Evolutionary conservation across 345 rosid genomes (phyloP).

Genomic region (Rhodamnia argentea): DNA sequence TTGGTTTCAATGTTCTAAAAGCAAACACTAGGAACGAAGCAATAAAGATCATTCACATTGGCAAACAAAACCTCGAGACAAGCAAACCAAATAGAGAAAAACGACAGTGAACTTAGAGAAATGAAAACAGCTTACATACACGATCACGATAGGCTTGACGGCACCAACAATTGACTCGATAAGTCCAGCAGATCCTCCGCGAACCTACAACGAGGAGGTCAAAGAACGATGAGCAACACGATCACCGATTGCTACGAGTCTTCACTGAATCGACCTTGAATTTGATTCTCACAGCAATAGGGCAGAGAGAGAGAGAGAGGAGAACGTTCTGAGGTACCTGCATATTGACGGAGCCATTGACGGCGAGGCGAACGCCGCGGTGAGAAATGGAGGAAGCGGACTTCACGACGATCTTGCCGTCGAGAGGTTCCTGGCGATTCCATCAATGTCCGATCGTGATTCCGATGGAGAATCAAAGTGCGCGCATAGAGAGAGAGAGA

Average conservation of each 20-base stretch:
- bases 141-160: conserved; percentile 58
- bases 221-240: neutral
- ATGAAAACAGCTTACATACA: conserved; percentile 22
- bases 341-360: conserved; percentile 63
- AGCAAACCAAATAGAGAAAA: neutral
- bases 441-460: neutral
- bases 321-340: conserved; percentile 32
- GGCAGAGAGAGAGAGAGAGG: neutral
- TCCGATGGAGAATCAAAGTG: neutral
- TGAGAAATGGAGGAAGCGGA: conserved; percentile 66
- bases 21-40: neutral
- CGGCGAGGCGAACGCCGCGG: conserved; percentile 53
- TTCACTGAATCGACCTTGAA: neutral
- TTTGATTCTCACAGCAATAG: neutral
- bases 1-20: neutral
- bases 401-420: conserved; percentile 63
- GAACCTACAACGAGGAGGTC: conserved; percentile 29
- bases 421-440: conserved; percentile 46
- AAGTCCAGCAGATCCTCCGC: conserved; percentile 89
- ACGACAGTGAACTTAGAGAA: neutral
- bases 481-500: neutral
- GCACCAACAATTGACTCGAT: conserved; percentile 76
- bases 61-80: neutral
- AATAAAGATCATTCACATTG: neutral
- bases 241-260: neutral